A percentile compares a stretch with the other conserved stretches of the same genome.
These are phyloP conservation scores for Aethionema arabicum DNA, from an alignment of 345 rosid genomes.

Conservation along the genomic window DNA sequence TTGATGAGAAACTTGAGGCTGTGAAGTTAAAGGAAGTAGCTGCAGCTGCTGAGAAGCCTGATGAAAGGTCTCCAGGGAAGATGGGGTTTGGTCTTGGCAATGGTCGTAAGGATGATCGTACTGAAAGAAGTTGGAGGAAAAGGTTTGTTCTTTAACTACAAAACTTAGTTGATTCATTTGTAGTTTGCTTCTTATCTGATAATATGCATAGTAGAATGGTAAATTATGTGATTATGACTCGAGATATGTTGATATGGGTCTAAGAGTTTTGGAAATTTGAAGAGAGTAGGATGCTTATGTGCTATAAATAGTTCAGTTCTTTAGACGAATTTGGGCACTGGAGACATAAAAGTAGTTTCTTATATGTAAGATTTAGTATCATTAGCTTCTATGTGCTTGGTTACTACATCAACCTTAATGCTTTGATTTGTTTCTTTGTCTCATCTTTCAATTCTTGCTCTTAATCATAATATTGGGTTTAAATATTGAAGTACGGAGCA, in stretches of 20 bases:
- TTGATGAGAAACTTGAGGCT: constrained; percentile 79
- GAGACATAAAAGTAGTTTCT: neutral
- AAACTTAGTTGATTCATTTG: constrained; percentile 36
- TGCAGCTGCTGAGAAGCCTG: constrained; percentile 42
- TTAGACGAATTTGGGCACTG: neutral
- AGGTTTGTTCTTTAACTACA: constrained; percentile 28
- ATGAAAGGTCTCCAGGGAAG: constrained; percentile 42
- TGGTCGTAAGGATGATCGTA: constrained; percentile 38
- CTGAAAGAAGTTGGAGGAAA: constrained; percentile 58
- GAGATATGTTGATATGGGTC: neutral
- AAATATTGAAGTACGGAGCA: constrained; percentile 29
- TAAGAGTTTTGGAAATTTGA: neutral
- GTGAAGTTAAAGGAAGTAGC: constrained; percentile 48
- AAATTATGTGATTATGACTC: neutral
- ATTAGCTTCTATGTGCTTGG: neutral
- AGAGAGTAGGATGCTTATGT: neutral
- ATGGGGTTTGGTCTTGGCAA: constrained; percentile 47
- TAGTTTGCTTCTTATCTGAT: constrained; percentile 4
- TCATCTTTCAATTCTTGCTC: constrained; percentile 2
- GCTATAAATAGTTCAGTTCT: neutral
- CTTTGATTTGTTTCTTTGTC: neutral
- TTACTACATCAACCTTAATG: constrained; percentile 2
- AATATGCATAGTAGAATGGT: constrained; percentile 1
- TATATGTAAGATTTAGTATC: constrained; percentile 1
- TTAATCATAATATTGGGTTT: constrained; percentile 8